Evolutionary conservation across 192 early-diverging fungal genomes (phyloP).

Genomic region (Blastocladiella britannica): DNA sequence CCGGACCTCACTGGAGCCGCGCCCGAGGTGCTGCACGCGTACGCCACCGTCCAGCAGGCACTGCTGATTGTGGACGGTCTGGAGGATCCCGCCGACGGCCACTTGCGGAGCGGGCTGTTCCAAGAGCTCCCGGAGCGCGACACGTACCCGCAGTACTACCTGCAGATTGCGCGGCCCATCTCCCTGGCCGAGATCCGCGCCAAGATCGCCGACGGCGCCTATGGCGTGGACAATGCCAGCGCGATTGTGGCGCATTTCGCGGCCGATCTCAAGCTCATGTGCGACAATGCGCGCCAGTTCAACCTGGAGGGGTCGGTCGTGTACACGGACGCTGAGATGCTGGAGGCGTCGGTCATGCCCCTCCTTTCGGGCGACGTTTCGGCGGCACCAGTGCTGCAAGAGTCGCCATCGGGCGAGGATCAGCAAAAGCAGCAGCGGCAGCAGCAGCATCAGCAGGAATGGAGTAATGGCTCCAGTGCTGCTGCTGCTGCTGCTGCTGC

Average conservation of each 20-base stretch:
- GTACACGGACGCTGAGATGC: conserved; percentile 60
- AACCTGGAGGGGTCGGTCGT: conserved; percentile 81
- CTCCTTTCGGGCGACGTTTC: too few species aligned
- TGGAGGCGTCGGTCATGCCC: conserved; percentile 25
- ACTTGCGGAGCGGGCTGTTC: conserved; percentile 56
- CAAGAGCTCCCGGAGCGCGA: conserved; percentile 42
- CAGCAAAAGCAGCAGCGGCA: too few species aligned
- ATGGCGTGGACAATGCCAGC: conserved; percentile 23
- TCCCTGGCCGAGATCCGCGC: conserved; percentile 69
- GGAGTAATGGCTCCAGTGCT: too few species aligned
- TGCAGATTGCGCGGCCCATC: conserved; percentile 70
- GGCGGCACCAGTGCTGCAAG: too few species aligned
- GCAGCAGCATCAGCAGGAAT: too few species aligned
- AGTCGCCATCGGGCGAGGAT: too few species aligned
- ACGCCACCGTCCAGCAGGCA: conserved; percentile 1
- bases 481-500: too few species aligned
- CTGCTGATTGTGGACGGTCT: conserved; percentile 2
- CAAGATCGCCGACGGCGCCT: conserved; percentile 45
- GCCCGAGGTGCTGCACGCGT: conserved; percentile 15
- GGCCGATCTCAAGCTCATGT: conserved; percentile 70
- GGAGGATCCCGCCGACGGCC: conserved; percentile 12
- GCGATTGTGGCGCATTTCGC: conserved; percentile 25
- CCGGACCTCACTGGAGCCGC: conserved; percentile 7
- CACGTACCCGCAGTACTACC: conserved; percentile 79
- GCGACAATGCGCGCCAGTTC: conserved; percentile 75